Conservation (phyloP, 2,329 filamentous ascomycete species). For the Xylaria digitata region DNA sequence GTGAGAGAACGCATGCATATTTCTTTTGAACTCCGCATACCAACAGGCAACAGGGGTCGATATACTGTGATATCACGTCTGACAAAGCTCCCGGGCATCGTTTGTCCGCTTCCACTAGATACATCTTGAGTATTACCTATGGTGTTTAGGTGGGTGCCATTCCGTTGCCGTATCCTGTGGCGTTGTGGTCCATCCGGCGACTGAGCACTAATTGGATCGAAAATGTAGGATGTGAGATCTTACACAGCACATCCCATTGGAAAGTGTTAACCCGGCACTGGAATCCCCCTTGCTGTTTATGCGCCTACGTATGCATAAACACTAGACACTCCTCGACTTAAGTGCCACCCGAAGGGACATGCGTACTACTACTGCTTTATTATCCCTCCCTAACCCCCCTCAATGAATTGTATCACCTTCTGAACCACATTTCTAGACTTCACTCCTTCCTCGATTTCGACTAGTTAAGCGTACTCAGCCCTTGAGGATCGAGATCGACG, state of each 20-base stretch:
- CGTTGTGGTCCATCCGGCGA: conserved; percentile 42
- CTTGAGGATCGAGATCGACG: conserved; percentile 42
- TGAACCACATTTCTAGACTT: conserved; percentile 38
- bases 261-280: conserved; percentile 34
- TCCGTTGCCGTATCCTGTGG: conserved; percentile 44
- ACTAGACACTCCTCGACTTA: conserved; percentile 41
- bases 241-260: conserved; percentile 42
- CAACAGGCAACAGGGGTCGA: conserved; percentile 11
- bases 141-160: conserved; percentile 45
- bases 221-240: conserved; percentile 43
- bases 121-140: conserved; percentile 26
- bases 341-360: conserved; percentile 41
- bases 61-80: conserved; percentile 35
- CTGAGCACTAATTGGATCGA: conserved; percentile 42
- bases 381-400: conserved; percentile 45
- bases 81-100: conserved; percentile 25
- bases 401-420: conserved; percentile 43
- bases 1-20: neutral
- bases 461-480: conserved; percentile 38
- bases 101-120: conserved; percentile 39
- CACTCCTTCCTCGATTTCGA: conserved; percentile 35
- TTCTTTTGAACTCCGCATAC: conserved; percentile 14
- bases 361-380: conserved; percentile 43
- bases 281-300: conserved; percentile 50
- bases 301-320: conserved; percentile 46